Base-by-base conservation (phyloP, 441 rosid species). In the Erodium chrysanthum region DNA sequence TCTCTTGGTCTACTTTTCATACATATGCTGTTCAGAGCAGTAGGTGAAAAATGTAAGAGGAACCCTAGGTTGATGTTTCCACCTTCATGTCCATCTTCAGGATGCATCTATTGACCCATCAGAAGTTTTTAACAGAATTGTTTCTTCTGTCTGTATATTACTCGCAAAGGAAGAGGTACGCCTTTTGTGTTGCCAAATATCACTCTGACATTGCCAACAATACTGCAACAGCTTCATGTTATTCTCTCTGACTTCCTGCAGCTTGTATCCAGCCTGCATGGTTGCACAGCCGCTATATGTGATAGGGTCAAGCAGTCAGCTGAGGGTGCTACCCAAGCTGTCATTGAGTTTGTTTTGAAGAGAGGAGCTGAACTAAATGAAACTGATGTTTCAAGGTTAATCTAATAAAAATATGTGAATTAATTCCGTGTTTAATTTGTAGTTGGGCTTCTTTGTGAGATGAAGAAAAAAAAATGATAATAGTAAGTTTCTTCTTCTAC, bases 81-180 rank as follows among this genome's bases (percentile, higher is more conserved):
- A 18, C 48, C 7, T 6, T 60, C 69, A 11, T 66, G 4, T 66
- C 44, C 69, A 52, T 75, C 62, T 80, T 72, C 95, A 95, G 99
- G 98, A 95, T 85, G 92, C 97, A 74, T 95, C 99, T 59, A 95
- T 95, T 72, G 99, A 95, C 79, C 99, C 97, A 62, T 95, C 99
- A 17, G 97, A 95, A 81, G 96, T 95, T 83, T 92, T 90, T 69
- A 92, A 95, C 84, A 84, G 99, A 85, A 86, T 95, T 72, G 88
- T 92, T 71, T 85, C 92, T 48, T 92, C 98, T 66, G 74, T 86
- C 64, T 87, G 96, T 84, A 74, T 77, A 70, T 86, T 92, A 71
- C 74, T 95, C 77, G 83, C 86, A 11, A 85, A 80, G 79, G 87
- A 87, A 40, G 99, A 95, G 97, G 98, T 92, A 80, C 46, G 48